Evolutionary conservation across 768 basidiomycete genomes (phyloP), one percentile per base, ranked within the genome.

Genomic region (Mycena rosella): DNA sequence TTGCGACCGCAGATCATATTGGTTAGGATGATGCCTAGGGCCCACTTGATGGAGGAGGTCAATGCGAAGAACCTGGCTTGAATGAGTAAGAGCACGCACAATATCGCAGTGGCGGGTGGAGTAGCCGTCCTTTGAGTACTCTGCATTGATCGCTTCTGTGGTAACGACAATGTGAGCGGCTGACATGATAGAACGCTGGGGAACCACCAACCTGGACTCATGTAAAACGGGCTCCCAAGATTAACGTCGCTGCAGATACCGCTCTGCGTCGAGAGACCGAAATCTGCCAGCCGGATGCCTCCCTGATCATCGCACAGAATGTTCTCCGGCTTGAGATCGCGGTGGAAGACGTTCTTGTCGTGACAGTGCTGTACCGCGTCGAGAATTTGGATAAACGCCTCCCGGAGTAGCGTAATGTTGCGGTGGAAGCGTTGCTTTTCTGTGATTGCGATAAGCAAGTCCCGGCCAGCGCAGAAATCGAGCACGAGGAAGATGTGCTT

Each of bases 291-390:
- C 62, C 83, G 84, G 38, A 94, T 82, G 45, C 77, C 74, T 18
- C 90, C 89, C 56, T 78, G 88, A 74, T 77, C 79, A 66, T 76
- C 85, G 74, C 87, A 89, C 40, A 96, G 79, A 29, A 95, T 84
- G 76, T 91, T 94, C 76, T 95, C 95, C 0, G 94, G 94, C 78
- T 96, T 96, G 74, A 96, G 86, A 73, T 96, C 94, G 27, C 94
- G 91, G 78, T 96, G 95, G 74, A 86, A 94, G 68, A 96, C 88
- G 13, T 89, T 87, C 45, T 83, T 82, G 45, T 81, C 76, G 73
- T 96, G 94, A 74, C 91, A 94, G 75, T 91, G 85, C 54, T 90
- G 84, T 47, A 96, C 87, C 1, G 92, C 92, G 69, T 94, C 92
- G 57, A 96, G 79, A 55, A 96, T 87, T 74, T 95, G 90, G n/a